Base-by-base conservation (phyloP, 495 filamentous ascomycete species). In the Sordaria brevicollis region DNA sequence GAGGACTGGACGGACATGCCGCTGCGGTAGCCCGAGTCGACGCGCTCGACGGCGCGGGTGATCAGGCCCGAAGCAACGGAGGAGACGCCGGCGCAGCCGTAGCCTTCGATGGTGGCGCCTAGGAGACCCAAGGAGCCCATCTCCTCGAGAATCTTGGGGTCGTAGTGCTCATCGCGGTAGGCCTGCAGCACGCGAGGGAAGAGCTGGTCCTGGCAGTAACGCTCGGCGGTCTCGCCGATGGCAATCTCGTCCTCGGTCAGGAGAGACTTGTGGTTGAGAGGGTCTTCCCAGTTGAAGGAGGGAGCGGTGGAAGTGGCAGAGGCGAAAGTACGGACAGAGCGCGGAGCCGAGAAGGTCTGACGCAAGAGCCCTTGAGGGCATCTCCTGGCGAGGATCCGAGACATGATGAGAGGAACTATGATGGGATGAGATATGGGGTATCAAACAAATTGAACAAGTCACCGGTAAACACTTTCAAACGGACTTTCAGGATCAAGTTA, bases 1-100 rank as follows among this genome's bases (percentile, higher is more conserved):
- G 94, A 96, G 71, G 91, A 93, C 80, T 99, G 95, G 11, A 99
- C 95, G 17, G 92, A 96, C 91, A 97, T 97, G 68, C 92, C 94
- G 62, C 92, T 96, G 15, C 95, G 89, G 79, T 99, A 99, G 41
- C 95, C 95, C 65, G 91, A 94, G 77, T 99, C 95, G 41, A 99
- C 93, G 62, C 95, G 87, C 82, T 99, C 95, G 11, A 99, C 96
- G 72, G 95, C 95, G 76, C 95, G 89, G 25, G 93, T 97, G 80
- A 99, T 97, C 69, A 99, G 83, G 17, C 95, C 96, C 3, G 91
- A 91, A 1, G 96, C 93, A 36, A 99, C 93, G 67, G 89, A 93
- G 74, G 92, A 94, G 5, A 91, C 92, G 62, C 96, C 95, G n/a
- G 96, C 94, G 76, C 95, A 99, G 6, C 87, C 95, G 72, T 97